These are phyloP conservation scores for Eucalyptus cloeziana DNA, from an alignment of 345 rosid genomes.

Conservation along the genomic window DNA sequence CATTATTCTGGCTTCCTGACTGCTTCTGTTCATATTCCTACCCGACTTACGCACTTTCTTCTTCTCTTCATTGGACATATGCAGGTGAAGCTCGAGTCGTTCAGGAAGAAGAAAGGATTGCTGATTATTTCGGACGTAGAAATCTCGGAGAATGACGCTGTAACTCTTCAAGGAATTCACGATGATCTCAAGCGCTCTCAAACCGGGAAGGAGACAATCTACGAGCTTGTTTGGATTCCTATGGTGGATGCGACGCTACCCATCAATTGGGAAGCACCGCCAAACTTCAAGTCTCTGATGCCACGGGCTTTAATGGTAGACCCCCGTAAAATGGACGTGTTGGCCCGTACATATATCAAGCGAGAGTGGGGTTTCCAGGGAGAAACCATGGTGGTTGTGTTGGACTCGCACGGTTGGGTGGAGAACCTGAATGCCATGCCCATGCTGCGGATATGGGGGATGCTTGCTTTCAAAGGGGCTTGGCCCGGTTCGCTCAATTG, in stretches of 20 bases:
- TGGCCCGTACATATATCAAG: accelerated
- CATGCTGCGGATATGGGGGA: neutral
- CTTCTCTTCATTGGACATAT: neutral
- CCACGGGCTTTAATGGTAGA: neutral
- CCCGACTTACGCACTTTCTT: neutral
- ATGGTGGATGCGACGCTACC: accelerated
- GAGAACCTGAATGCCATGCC: accelerated
- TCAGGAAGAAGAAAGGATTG: neutral
- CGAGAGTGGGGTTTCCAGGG: too few species aligned
- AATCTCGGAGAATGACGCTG: accelerated
- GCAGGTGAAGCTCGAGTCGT: neutral
- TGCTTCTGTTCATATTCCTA: neutral
- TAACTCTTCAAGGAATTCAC: neutral
- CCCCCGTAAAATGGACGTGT: too few species aligned
- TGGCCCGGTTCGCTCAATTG: neutral
- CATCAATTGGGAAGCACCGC: accelerated
- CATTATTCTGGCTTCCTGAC: neutral
- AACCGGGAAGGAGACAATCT: accelerated
- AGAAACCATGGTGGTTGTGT: too few species aligned
- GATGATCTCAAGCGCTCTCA: neutral
- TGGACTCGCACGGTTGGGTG: too few species aligned
- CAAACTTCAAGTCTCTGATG: neutral
- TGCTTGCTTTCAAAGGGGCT: accelerated
- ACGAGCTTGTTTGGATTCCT: neutral
- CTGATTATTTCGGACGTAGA: neutral